These are phyloP conservation scores for Globisporangium lucens DNA, from an alignment of 352 stramenopile species.

Conservation along the genomic window DNA sequence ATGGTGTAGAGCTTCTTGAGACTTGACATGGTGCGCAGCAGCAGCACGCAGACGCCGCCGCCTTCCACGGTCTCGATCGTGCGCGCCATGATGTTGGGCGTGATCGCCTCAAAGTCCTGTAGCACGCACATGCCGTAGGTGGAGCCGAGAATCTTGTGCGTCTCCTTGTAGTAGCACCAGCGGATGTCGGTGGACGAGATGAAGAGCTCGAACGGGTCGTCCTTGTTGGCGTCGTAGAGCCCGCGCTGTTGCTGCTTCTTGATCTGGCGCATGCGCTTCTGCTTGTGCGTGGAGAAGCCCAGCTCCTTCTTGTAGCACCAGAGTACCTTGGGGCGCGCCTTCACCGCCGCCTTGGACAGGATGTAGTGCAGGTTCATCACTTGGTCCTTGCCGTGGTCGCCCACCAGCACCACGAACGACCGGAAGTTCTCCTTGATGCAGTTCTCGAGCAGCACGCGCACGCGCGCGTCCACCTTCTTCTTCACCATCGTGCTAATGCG, in stretches of 20 bases:
- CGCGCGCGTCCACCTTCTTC: conserved; percentile 98
- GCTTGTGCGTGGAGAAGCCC: conserved; percentile 97
- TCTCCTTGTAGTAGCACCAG: conserved; percentile 99
- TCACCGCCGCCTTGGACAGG: conserved; percentile 93
- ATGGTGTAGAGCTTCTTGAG: conserved; percentile 99
- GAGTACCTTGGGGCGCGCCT: conserved; percentile 94
- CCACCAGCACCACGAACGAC: conserved; percentile 97
- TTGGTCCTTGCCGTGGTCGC: conserved; percentile 99
- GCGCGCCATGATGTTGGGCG: conserved; percentile 98
- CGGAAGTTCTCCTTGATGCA: conserved; percentile 96
- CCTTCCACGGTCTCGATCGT: conserved; percentile 99
- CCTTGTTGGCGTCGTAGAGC: conserved; percentile 89
- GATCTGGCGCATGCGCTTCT: conserved; percentile 93
- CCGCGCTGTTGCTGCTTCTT: conserved; percentile 94
- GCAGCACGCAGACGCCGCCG: conserved; percentile 96
- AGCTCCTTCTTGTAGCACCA: conserved; percentile 99
- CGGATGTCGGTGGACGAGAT: conserved; percentile 97
- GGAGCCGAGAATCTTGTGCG: conserved; percentile 97
- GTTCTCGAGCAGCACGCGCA: conserved; percentile 97
- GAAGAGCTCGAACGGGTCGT: conserved; percentile 99
- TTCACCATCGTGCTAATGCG: conserved; percentile 89
- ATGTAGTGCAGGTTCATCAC: conserved; percentile 99
- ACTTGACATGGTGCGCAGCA: conserved; percentile 97
- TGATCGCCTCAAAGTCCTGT: conserved; percentile 99
- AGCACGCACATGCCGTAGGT: conserved; percentile 99